Evolutionary conservation across 1,284 basidiomycete species (phyloP).

Genomic region (Puccinia horiana): DNA sequence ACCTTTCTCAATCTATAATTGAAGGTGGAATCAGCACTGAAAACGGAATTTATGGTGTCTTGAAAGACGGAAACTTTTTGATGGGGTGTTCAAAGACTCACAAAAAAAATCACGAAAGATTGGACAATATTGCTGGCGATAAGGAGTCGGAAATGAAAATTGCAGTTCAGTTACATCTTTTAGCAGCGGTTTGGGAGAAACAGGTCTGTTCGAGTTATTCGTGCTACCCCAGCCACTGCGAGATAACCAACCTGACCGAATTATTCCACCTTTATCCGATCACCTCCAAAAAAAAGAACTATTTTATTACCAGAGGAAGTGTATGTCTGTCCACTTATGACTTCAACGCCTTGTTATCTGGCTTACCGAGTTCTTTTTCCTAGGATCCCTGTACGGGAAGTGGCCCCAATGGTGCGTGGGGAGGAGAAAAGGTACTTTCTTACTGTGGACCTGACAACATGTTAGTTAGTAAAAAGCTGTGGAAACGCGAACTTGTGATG

Average conservation of each 20-base stretch:
- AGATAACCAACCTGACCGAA: not conserved
- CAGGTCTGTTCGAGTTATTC: not conserved
- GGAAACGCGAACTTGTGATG: not conserved
- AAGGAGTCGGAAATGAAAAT: slow-evolving; percentile 35
- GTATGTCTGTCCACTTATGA: not conserved
- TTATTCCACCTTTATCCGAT: not conserved
- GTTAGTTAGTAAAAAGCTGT: not conserved
- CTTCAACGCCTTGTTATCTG: not conserved
- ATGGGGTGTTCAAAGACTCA: not conserved
- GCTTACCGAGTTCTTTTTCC: not conserved
- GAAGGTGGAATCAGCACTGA: slow-evolving; percentile 38
- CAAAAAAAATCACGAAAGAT: not conserved
- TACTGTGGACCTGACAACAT: slow-evolving; percentile 44
- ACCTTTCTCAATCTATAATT: slow-evolving; percentile 37
- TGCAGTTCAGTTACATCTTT: slow-evolving; percentile 39
- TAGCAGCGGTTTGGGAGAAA: slow-evolving; percentile 41
- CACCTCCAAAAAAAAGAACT: not conserved
- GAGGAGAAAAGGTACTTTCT: slow-evolving; percentile 29
- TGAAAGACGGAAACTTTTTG: slow-evolving; percentile 37
- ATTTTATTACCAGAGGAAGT: slow-evolving; percentile 41
- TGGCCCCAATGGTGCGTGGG: slow-evolving; percentile 41
- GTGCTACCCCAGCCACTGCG: not conserved
- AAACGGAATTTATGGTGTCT: slow-evolving; percentile 34
- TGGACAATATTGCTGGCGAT: slow-evolving; percentile 37
- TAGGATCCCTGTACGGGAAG: slow-evolving; percentile 39